These are phyloP conservation scores for Astragalus glycyphyllos DNA, from an alignment of 306 rosid species.

Conservation along the genomic window DNA sequence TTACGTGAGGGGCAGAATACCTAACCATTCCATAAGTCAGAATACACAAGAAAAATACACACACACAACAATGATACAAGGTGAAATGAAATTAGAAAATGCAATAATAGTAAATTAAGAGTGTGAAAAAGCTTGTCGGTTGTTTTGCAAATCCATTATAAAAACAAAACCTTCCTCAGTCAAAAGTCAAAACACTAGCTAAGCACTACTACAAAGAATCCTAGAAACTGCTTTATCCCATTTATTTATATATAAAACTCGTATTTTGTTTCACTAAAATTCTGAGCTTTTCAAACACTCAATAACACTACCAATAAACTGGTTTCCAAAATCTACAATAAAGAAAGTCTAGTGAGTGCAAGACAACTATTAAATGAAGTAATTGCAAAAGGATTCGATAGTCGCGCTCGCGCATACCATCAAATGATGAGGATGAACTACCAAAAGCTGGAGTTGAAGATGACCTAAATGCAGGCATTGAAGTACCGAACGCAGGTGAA, in stretches of 20 bases:
- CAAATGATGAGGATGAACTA: conserved; percentile 62
- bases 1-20: no score
- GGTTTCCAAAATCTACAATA: conserved; percentile 22
- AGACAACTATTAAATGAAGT: conserved; percentile 7
- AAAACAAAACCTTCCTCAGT: no score
- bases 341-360: conserved; percentile 1
- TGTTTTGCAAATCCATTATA: no score
- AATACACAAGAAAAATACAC: no score
- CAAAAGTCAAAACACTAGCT: background rate
- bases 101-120: no score
- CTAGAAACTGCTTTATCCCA: background rate
- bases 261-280: conserved; percentile 1
- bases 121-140: no score
- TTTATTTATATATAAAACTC: background rate
- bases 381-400: conserved; percentile 25
- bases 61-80: no score
- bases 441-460: conserved; percentile 81
- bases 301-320: conserved; percentile 3
- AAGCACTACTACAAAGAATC: conserved; percentile 13
- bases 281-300: conserved; percentile 1
- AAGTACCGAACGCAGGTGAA: conserved; percentile 75
- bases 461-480: conserved; percentile 73
- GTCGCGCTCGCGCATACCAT: conserved; percentile 47
- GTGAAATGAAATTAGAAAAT: no score
- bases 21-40: no score